Evolutionary conservation across 805 yeast genomes (phyloP).

Genomic region (Torulaspora indica): DNA sequence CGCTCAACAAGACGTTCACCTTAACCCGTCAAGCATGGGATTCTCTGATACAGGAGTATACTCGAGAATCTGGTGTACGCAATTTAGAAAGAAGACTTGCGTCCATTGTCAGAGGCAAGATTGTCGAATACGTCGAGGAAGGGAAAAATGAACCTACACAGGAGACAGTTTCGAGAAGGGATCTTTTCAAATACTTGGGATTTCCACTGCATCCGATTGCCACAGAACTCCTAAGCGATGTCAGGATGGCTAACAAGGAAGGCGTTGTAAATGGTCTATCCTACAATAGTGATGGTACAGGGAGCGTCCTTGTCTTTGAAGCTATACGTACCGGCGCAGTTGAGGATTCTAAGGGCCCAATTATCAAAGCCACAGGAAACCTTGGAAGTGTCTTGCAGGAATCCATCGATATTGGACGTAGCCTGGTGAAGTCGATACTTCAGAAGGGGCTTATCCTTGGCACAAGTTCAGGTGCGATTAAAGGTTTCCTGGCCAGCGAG

Average conservation of each 20-base stretch:
- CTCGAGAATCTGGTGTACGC: constrained; percentile 85
- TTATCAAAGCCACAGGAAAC: constrained; percentile 68
- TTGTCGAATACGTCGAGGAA: constrained; percentile 53
- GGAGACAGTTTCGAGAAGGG: constrained; percentile 44
- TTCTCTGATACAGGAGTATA: constrained; percentile 61
- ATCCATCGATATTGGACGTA: constrained; percentile 72
- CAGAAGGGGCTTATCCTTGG: constrained; percentile 34
- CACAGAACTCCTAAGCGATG: constrained; percentile 42
- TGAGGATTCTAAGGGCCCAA: constrained; percentile 34
- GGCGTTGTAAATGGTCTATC: constrained; percentile 88
- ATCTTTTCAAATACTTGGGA: constrained; percentile 67
- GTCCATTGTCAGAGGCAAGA: constrained; percentile 73
- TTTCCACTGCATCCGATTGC: constrained; percentile 46
- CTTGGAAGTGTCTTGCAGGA: constrained; percentile 78
- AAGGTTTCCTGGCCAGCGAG: constrained; percentile 50
- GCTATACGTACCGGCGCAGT: constrained; percentile 57
- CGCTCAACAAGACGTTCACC: constrained; percentile 34
- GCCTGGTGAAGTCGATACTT: constrained; percentile 60
- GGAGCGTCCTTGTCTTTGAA: constrained; percentile 75
- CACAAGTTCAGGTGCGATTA: constrained; percentile 37
- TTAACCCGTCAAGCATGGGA: constrained; percentile 53
- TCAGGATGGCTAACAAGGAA: constrained; percentile 46
- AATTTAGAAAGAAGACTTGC: constrained; percentile 71
- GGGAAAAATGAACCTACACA: constrained; percentile 27
- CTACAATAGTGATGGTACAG: constrained; percentile 81